Evolutionary conservation across 2,329 filamentous ascomycete species (phyloP), one percentile per base, ranked within the genome.

Genomic region (Aspergillus tamarii): DNA sequence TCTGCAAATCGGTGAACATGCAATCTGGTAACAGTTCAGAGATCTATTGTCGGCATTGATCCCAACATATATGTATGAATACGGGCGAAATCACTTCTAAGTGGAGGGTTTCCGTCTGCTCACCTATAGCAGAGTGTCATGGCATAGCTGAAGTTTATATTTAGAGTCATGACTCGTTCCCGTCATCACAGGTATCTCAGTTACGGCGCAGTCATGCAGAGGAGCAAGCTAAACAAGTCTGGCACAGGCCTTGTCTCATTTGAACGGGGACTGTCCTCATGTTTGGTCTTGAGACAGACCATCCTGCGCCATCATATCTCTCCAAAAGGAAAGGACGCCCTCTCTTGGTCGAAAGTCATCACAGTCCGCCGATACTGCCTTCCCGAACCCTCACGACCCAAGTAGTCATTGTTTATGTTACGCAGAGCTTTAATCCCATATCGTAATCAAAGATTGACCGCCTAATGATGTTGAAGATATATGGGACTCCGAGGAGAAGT

Each of bases 401-500:
- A 32, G 50, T 21, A 19, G 9, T 53, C 21, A 19, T 19, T 41
- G 39, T 41, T 41, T 41, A 41, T n/a, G 5, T 36, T 16, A 36
- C 14, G 14, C 34, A 16, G 39, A 19, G 39, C 39, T 41, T n/a
- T 19, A 16, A 19, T 41, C 19, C 39, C 11, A 36, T 21, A 30
- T 26, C 26, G 46, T 50, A 50, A 26, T 50, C 26, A 30, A 23
- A 30, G 16, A 50, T 30, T 50, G 23, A 48, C 14, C 12, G 14
- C 7, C 45, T 23, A 48, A 14, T 19, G 21, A 48, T 9, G 45
- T 48, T 28, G 23, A 16, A 50, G 45, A 36, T 36, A 14, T 14
- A 28, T 28, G 14, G 26, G n/a, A 54, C 19, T 54, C 52, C 52
- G 52, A 54, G 52, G 52, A 54, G 52, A 54, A 54, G 52, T 54